A percentile compares a stretch with the other conserved stretches of the same genome.
phyloP scores from a whole-genome alignment of 1,284 basidiomycete genomes.

The Tremellales sp. region DNA sequence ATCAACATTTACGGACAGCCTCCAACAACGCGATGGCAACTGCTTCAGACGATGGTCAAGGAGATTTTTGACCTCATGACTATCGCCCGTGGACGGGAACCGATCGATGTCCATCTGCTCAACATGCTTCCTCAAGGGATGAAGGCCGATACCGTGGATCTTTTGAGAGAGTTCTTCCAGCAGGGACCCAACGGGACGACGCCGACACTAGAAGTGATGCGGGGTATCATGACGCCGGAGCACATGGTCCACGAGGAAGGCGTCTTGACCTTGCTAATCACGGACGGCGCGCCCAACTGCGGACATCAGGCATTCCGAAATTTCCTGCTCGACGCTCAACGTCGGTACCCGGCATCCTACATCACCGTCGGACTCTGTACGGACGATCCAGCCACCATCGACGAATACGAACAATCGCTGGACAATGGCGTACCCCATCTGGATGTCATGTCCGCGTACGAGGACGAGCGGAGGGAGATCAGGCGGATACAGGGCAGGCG shows the following conservation, averaged over 20 bases:
- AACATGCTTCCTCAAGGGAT: slow-evolving; percentile 18
- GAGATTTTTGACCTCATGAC: slow-evolving; percentile 19
- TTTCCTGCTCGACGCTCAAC: slow-evolving; percentile 13
- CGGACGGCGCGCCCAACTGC: slow-evolving; percentile 22
- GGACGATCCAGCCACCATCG: slow-evolving; percentile 17
- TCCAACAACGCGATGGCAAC: slow-evolving; percentile 12
- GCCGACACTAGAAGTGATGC: slow-evolving; percentile 15
- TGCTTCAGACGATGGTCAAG: slow-evolving; percentile 18
- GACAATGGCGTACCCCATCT: slow-evolving; percentile 21
- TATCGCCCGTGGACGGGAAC: slow-evolving; percentile 13
- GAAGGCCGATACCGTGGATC: slow-evolving; percentile 13
- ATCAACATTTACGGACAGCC: slow-evolving; percentile 13
- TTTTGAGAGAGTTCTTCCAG: slow-evolving; percentile 9
- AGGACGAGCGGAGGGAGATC: slow-evolving; percentile 17
- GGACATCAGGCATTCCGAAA: slow-evolving; percentile 18
- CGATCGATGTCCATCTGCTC: slow-evolving; percentile 16
- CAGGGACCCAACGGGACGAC: slow-evolving; percentile 11
- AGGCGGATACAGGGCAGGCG: slow-evolving; percentile 11
- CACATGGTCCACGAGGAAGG: slow-evolving; percentile 19
- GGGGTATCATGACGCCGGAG: slow-evolving; percentile 17
- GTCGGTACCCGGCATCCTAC: slow-evolving; percentile 17
- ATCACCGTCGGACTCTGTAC: slow-evolving; percentile 23
- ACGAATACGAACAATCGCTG: slow-evolving; percentile 17
- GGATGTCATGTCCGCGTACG: slow-evolving; percentile 23
- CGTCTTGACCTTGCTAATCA: slow-evolving; percentile 17